Percentiles rank a stretch among this genome's conserved stretches.
phyloP scores from a whole-genome alignment of 140 eudicot species.

The Cichorium intybus region DNA sequence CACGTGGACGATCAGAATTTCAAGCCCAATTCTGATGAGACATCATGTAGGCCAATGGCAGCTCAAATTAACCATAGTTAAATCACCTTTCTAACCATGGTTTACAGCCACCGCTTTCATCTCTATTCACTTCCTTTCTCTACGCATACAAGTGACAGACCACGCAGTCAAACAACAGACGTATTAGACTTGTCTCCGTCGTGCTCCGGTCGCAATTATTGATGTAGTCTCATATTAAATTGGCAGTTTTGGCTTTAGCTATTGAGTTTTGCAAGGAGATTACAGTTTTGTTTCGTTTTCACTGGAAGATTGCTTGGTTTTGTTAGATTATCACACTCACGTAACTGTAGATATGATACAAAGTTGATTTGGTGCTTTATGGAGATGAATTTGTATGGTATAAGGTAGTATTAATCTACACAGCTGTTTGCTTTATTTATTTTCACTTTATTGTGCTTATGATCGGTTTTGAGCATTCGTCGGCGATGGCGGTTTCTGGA shows the following conservation, averaged over 20 bases:
- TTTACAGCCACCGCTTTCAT: conserved; percentile 46
- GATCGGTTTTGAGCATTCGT: conserved; percentile 47
- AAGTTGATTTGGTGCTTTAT: neutral
- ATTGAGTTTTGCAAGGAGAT: neutral
- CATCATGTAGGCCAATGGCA: conserved; percentile 38
- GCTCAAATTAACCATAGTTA: neutral
- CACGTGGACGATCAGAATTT: conserved; percentile 53
- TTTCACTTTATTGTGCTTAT: conserved; percentile 1
- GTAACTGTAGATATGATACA: conserved; percentile 7
- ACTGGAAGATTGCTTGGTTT: neutral
- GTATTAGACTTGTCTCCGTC: conserved; percentile 28
- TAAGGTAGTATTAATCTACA: neutral
- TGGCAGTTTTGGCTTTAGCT: neutral
- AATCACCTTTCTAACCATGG: conserved; percentile 34
- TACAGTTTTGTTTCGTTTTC: neutral
- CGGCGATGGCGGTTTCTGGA: conserved; percentile 40
- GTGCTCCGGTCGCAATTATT: conserved; percentile 5
- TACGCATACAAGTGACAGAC: neutral
- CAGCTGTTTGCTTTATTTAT: neutral
- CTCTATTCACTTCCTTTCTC: neutral
- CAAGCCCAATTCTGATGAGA: neutral
- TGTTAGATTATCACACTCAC: neutral
- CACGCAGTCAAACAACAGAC: conserved; percentile 27
- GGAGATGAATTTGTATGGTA: conserved; percentile 5
- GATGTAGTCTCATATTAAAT: neutral